Percentiles rank a stretch among this genome's conserved stretches.
Conservation (phyloP, 805 yeast genomes). For the Sugiyamaella chiloensis region DNA sequence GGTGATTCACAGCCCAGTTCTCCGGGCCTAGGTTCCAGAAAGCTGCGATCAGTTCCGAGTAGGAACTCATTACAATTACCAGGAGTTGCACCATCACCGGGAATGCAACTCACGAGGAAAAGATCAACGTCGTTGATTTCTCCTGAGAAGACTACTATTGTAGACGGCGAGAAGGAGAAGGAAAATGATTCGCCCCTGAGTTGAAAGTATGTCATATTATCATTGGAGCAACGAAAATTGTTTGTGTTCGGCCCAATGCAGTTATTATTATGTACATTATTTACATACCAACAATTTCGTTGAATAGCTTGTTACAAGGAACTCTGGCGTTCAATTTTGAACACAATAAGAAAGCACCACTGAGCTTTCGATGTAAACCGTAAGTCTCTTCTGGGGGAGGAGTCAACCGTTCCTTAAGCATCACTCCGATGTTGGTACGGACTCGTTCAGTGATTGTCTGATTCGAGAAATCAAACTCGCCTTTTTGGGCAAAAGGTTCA, state of each 20-base stretch:
- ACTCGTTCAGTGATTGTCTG: slow-evolving; percentile 96
- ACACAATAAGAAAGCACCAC: slow-evolving; percentile 90
- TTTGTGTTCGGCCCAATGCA: too few relatives aligned
- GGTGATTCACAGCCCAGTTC: not conserved
- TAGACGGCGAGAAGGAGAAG: slow-evolving; percentile 1
- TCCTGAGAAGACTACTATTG: not conserved
- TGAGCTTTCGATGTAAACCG: slow-evolving; percentile 89
- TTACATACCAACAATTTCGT: slow-evolving; percentile 60
- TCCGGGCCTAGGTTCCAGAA: not conserved
- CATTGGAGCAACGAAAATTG: too few relatives aligned
- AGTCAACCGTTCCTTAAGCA: slow-evolving; percentile 86
- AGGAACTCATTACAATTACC: slow-evolving; percentile 4
- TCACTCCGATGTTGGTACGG: slow-evolving; percentile 77
- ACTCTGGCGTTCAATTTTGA: slow-evolving; percentile 80
- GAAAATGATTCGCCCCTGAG: too few relatives aligned
- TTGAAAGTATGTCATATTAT: not conserved
- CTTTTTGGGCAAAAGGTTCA: slow-evolving; percentile 73
- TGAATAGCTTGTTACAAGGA: slow-evolving; percentile 73
- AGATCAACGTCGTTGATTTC: not conserved
- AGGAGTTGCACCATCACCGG: not conserved
- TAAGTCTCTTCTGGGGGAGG: slow-evolving; percentile 99
- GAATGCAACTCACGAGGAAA: not conserved
- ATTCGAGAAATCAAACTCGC: slow-evolving; percentile 62
- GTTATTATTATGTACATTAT: not conserved
- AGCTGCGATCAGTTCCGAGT: slow-evolving; percentile 1